Percentiles rank a stretch among this genome's conserved stretches.
phyloP scores from a whole-genome alignment of 805 yeast genomes.

The Saccharomyces jurei region DNA sequence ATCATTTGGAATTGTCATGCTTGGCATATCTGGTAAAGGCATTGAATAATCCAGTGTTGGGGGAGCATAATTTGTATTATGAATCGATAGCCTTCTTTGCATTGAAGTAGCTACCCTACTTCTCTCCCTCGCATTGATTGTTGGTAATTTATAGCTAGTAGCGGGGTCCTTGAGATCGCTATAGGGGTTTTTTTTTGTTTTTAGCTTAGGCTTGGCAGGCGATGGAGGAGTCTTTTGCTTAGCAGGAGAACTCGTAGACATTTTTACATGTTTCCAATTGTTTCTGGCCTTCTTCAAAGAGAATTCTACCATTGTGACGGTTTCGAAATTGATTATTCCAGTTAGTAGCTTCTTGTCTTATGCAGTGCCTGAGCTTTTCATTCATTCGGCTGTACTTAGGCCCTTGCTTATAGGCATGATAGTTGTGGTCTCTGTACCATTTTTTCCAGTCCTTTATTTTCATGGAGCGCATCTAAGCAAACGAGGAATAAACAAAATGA shows the following conservation, averaged over 20 bases:
- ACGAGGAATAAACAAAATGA: neutral
- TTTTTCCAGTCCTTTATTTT: neutral
- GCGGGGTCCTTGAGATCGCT: constrained; percentile 13
- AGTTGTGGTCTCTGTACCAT: neutral
- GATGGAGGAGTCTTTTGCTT: constrained; percentile 11
- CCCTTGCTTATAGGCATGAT: neutral
- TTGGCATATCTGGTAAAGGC: constrained; percentile 19
- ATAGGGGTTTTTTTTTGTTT: constrained; percentile 14
- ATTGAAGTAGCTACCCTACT: constrained; percentile 35
- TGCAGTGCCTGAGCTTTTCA: neutral
- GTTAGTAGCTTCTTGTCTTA: neutral
- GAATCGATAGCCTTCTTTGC: constrained; percentile 40
- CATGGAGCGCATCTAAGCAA: neutral
- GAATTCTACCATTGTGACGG: constrained; percentile 26
- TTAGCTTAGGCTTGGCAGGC: constrained; percentile 6
- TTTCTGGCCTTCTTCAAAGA: constrained; percentile 28
- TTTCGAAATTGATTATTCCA: neutral
- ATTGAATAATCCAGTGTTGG: constrained; percentile 24
- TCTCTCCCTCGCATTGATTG: constrained; percentile 30
- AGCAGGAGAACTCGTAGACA: constrained; percentile 8
- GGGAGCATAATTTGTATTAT: constrained; percentile 27
- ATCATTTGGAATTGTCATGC: neutral
- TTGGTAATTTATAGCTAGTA: constrained; percentile 23
- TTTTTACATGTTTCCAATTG: constrained; percentile 19
- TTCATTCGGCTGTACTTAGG: neutral